These are phyloP conservation scores for Sporothrix dimorphospora DNA, from an alignment of 2,329 filamentous ascomycete species.

Conservation along the genomic window DNA sequence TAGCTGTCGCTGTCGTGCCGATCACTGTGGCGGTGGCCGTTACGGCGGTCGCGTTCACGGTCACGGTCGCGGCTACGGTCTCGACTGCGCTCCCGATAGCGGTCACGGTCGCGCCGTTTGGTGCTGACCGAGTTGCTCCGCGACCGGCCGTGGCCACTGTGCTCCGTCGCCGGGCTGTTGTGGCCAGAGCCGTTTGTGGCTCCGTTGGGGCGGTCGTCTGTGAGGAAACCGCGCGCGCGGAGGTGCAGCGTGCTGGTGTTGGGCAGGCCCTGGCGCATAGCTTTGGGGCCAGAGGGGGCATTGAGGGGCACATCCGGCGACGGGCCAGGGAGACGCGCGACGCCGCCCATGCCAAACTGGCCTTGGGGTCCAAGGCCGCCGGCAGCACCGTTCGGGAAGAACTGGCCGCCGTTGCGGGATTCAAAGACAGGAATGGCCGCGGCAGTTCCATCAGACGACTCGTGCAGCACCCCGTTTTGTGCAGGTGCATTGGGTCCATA, in stretches of 20 bases:
- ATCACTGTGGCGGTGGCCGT: slow-evolving; percentile 35
- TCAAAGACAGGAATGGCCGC: slow-evolving; percentile 27
- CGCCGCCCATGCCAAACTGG: slow-evolving; percentile 20
- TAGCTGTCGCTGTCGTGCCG: neutral
- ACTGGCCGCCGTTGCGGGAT: slow-evolving; percentile 8
- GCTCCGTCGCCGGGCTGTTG: slow-evolving; percentile 32
- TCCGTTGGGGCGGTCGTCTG: slow-evolving; percentile 25
- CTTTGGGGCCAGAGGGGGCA: slow-evolving; percentile 90
- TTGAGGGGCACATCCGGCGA: slow-evolving; percentile 57
- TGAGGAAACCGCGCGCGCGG: slow-evolving; percentile 50
- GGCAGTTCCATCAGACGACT: neutral
- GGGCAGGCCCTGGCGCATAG: slow-evolving; percentile 86
- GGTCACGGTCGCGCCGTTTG: slow-evolving; percentile 39
- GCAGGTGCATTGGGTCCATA: neutral
- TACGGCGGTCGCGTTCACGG: slow-evolving; percentile 39
- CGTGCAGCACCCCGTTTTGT: slow-evolving; percentile 29
- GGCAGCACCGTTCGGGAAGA: no score
- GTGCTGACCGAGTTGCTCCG: slow-evolving; percentile 53
- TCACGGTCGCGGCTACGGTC: slow-evolving; percentile 42
- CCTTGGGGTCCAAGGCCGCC: neutral
- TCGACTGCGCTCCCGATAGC: slow-evolving; percentile 37
- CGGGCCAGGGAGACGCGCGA: neutral
- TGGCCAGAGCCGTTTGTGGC: slow-evolving; percentile 26
- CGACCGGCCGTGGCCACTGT: slow-evolving; percentile 45
- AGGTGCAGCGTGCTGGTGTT: slow-evolving; percentile 76